These are phyloP conservation scores for Nakazawaea siamensis DNA, from an alignment of 805 yeast species.

Conservation along the genomic window DNA sequence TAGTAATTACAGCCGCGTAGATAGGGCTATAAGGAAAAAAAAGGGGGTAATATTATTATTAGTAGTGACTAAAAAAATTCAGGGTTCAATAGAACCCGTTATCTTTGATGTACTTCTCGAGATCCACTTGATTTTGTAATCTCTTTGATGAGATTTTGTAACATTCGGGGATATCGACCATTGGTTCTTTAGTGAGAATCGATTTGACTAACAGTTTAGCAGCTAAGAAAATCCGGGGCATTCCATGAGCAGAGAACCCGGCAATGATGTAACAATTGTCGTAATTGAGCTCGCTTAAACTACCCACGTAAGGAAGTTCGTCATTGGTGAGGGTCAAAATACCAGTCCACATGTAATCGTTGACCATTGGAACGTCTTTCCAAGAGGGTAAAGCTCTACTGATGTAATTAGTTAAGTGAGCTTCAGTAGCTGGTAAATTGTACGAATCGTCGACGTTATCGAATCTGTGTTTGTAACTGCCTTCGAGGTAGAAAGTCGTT, in stretches of 20 bases:
- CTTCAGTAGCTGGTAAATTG: slow-evolving; percentile 6
- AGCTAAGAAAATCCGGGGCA: slow-evolving; percentile 12
- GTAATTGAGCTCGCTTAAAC: slow-evolving; percentile 4
- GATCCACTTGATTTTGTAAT: too few species aligned
- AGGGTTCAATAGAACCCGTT: too few species aligned
- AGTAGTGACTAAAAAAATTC: too few species aligned
- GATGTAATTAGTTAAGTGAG: slow-evolving; percentile 9
- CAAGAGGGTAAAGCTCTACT: slow-evolving; percentile 6
- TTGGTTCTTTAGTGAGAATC: slow-evolving; percentile 3
- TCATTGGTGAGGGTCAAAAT: slow-evolving; percentile 13
- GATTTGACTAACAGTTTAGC: slow-evolving; percentile 11
- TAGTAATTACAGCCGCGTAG: too few species aligned
- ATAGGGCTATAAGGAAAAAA: too few species aligned
- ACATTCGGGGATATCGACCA: slow-evolving; percentile 11
- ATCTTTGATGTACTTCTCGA: too few species aligned
- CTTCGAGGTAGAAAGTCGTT: slow-evolving; percentile 4
- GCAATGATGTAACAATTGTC: slow-evolving; percentile 10
- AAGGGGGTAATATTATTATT: too few species aligned
- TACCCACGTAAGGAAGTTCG: slow-evolving; percentile 13
- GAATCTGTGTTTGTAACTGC: background rate
- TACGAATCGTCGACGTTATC: slow-evolving; percentile 12
- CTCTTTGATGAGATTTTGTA: slow-evolving; percentile 3
- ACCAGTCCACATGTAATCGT: slow-evolving; percentile 11
- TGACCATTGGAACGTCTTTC: slow-evolving; percentile 4
- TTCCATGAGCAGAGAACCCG: slow-evolving; percentile 14